Percentiles rank a stretch among this genome's conserved stretches.
Evolutionary conservation across 2,329 filamentous ascomycete genomes (phyloP).

Genomic region (Cladosporium austrohemisphaericum): DNA sequence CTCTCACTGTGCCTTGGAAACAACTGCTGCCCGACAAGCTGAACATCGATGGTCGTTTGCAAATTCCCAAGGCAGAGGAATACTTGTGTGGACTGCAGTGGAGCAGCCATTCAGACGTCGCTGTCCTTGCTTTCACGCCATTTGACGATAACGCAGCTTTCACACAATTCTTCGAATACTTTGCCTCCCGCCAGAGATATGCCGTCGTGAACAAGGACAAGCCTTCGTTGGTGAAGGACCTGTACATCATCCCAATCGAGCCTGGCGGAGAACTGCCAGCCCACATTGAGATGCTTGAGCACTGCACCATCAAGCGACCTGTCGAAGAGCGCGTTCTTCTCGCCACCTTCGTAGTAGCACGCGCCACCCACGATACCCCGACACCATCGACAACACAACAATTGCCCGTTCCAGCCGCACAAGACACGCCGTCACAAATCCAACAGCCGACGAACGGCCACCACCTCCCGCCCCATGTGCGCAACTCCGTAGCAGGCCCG

Average conservation of each 20-base stretch:
- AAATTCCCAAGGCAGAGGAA: constrained; percentile 76
- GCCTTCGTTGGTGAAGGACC: constrained; percentile 69
- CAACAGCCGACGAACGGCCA: constrained; percentile 18
- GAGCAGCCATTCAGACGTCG: constrained; percentile 76
- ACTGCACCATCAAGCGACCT: constrained; percentile 71
- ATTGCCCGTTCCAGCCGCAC: background rate
- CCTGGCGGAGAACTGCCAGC: constrained; percentile 69
- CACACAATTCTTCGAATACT: constrained; percentile 80
- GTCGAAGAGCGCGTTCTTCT: constrained; percentile 74
- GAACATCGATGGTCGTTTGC: constrained; percentile 74
- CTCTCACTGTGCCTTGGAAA: constrained; percentile 64
- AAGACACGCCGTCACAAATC: constrained; percentile 18
- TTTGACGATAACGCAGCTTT: constrained; percentile 63
- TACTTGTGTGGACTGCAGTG: constrained; percentile 87
- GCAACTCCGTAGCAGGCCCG: constrained; percentile 19
- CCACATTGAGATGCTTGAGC: constrained; percentile 83
- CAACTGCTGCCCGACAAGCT: constrained; percentile 69
- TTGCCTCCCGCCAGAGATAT: constrained; percentile 74
- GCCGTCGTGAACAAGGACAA: constrained; percentile 71
- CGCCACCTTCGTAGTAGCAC: constrained; percentile 78
- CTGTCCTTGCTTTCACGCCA: constrained; percentile 68
- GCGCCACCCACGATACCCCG: constrained; percentile 34
- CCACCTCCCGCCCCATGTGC: constrained; percentile 25
- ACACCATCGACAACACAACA: background rate
- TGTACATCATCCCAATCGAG: constrained; percentile 84